phyloP scores from a whole-genome alignment of 148 eudicot genomes.

The Cornus kousa region DNA sequence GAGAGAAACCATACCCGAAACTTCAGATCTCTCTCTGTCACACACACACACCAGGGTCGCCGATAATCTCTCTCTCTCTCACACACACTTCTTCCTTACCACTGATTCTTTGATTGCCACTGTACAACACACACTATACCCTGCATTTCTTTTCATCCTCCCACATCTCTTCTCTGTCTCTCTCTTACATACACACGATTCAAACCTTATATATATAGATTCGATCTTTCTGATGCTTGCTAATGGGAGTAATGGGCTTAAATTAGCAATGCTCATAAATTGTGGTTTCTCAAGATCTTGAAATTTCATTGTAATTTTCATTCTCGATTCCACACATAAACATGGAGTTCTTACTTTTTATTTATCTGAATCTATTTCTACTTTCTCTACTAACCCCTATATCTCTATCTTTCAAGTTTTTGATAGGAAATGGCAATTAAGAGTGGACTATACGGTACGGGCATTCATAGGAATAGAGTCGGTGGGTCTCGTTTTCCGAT shows the following conservation, averaged over 20 bases:
- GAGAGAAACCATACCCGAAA: no score
- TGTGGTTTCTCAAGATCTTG: not conserved
- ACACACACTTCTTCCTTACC: no score
- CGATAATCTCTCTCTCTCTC: not conserved
- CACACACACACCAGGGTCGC: no score
- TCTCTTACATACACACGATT: not conserved
- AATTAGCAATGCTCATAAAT: not conserved
- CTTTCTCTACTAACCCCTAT: not conserved
- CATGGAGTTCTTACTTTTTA: not conserved
- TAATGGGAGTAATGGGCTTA: not conserved
- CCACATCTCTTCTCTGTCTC: not conserved
- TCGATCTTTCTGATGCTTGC: not conserved
- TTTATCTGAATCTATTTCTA: not conserved
- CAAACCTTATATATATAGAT: no score
- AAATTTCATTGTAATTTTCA: not conserved
- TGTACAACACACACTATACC: no score
- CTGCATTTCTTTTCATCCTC: not conserved
- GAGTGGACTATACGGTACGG: conserved; percentile 36
- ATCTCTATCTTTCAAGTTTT: conserved; percentile 12
- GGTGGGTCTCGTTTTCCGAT: conserved; percentile 44
- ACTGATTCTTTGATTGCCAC: no score
- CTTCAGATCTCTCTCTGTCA: no score
- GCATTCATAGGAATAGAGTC: conserved; percentile 34
- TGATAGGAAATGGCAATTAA: conserved; percentile 49
- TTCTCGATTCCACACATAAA: not conserved